Percentiles rank a stretch among this genome's conserved stretches.
Evolutionary conservation across 2,329 filamentous ascomycete species (phyloP).

Genomic region (Coleophoma eucalyptorum): DNA sequence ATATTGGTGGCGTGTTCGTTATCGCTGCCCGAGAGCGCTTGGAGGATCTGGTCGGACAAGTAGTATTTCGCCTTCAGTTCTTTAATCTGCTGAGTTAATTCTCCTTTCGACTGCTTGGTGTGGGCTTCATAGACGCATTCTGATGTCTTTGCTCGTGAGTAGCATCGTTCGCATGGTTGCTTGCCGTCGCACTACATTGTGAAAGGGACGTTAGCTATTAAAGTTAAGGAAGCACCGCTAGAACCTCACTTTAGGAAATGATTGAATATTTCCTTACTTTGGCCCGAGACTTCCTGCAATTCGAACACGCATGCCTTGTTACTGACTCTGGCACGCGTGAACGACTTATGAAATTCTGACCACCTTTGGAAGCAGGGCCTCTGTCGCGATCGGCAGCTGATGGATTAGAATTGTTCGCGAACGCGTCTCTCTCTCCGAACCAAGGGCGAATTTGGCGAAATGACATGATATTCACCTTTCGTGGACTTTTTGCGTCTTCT

Average conservation of each 20-base stretch:
- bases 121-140: conserved; percentile 28
- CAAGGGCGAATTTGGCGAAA: conserved; percentile 23
- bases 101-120: conserved; percentile 29
- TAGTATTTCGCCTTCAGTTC: conserved; percentile 23
- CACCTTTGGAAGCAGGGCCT: conserved; percentile 5
- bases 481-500: no score
- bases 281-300: conserved; percentile 30
- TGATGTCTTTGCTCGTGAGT: conserved; percentile 15
- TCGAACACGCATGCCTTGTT: conserved; percentile 30
- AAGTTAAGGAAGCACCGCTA: no score
- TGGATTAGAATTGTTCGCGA: conserved; percentile 17
- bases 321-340: conserved; percentile 27
- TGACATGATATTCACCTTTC: no score
- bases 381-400: conserved; percentile 20
- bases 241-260: not conserved
- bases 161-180: conserved; percentile 27
- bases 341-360: conserved; percentile 17
- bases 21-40: conserved; percentile 22
- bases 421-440: conserved; percentile 19
- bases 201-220: no score
- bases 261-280: conserved; percentile 22
- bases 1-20: conserved; percentile 27
- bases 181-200: conserved; percentile 30
- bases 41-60: conserved; percentile 24
- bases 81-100: conserved; percentile 27